phyloP scores from a whole-genome alignment of 305 asterid genomes.

The Solanum hybrid region DNA sequence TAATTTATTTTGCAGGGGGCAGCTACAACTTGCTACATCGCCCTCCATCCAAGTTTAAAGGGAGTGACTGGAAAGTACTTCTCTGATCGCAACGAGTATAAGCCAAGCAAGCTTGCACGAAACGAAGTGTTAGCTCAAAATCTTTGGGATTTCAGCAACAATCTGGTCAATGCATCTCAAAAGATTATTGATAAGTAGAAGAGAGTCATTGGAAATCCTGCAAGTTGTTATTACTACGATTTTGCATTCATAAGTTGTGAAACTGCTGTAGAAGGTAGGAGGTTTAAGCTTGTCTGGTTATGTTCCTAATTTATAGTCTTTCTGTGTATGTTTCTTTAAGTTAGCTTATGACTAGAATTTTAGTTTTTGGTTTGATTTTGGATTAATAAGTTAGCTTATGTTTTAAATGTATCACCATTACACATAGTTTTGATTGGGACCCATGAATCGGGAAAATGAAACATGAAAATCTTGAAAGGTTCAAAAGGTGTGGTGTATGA shows the following conservation, averaged over 20 bases:
- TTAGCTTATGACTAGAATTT: background rate
- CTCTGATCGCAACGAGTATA: slow-evolving; percentile 54
- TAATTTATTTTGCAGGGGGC: slow-evolving; percentile 43
- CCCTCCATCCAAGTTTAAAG: slow-evolving; percentile 59
- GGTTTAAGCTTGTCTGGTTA: background rate
- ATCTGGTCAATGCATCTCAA: slow-evolving; percentile 35
- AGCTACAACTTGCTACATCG: slow-evolving; percentile 79
- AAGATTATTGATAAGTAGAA: background rate
- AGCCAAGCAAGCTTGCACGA: slow-evolving; percentile 33
- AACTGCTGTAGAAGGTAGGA: background rate
- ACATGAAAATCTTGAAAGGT: too few species aligned
- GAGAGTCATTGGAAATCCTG: background rate
- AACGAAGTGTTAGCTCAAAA: slow-evolving; percentile 37
- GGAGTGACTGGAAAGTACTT: slow-evolving; percentile 72
- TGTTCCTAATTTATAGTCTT: background rate
- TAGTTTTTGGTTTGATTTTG: background rate
- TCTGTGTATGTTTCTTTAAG: background rate
- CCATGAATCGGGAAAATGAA: too few species aligned
- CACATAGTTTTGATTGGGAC: too few species aligned
- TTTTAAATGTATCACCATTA: too few species aligned
- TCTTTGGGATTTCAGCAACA: slow-evolving; percentile 78
- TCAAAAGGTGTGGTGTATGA: too few species aligned
- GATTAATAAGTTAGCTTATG: too few species aligned
- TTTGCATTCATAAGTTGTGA: background rate
- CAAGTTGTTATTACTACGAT: background rate